Evolutionary conservation across 306 rosid species (phyloP).

Genomic region (Pterocarpus macrocarpus): DNA sequence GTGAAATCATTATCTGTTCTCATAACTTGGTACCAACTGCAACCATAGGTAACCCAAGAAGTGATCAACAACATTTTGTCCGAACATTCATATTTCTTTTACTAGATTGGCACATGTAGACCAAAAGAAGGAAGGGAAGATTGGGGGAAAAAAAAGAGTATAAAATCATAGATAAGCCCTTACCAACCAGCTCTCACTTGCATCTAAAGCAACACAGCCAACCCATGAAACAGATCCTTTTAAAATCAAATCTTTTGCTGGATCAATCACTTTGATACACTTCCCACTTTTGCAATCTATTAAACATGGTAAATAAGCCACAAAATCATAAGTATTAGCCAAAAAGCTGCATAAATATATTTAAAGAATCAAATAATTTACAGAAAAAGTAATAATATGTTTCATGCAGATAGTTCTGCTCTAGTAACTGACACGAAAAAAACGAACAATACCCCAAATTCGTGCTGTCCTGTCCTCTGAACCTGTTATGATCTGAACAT

Average conservation of each 20-base stretch:
- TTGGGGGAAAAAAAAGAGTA: background rate
- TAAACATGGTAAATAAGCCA: slow-evolving; percentile 47
- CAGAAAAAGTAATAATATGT: background rate
- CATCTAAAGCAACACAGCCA: slow-evolving; percentile 84
- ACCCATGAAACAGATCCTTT: slow-evolving; percentile 70
- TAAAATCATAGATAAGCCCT: slow-evolving; percentile 46
- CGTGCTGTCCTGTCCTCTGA: slow-evolving; percentile 94
- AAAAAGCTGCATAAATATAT: slow-evolving; percentile 24
- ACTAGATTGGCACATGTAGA: slow-evolving; percentile 11
- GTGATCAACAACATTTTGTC: slow-evolving; percentile 18
- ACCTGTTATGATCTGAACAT: slow-evolving; percentile 87
- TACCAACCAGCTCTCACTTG: slow-evolving; percentile 97
- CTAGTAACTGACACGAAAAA: background rate
- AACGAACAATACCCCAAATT: slow-evolving; percentile 79
- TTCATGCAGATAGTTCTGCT: background rate
- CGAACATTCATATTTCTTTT: slow-evolving; percentile 26
- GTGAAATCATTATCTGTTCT: slow-evolving; percentile 11
- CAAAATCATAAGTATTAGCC: slow-evolving; percentile 35
- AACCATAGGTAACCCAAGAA: slow-evolving; percentile 7
- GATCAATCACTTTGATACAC: slow-evolving; percentile 73
- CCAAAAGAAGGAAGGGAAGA: slow-evolving; percentile 28
- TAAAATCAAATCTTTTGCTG: slow-evolving; percentile 63
- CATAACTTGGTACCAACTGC: slow-evolving; percentile 30
- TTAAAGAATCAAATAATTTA: slow-evolving; percentile 11
- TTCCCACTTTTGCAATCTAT: slow-evolving; percentile 92